Conservation (phyloP, 2,329 filamentous ascomycete genomes). For the Arthrobotrys sphaeroides region DNA sequence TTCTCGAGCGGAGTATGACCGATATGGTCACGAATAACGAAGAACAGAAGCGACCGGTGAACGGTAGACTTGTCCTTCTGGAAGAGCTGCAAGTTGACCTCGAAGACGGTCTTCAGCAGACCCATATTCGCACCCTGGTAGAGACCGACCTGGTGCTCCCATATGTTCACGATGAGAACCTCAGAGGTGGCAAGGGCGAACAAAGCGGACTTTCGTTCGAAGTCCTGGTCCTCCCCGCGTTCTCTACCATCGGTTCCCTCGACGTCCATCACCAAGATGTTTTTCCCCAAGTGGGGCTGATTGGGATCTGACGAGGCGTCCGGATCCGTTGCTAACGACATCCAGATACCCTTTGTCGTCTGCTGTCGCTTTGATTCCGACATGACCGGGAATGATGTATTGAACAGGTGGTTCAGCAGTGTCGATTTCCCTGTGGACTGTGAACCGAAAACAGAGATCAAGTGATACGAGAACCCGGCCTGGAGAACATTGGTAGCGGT, state of each 20-base stretch:
- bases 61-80: constrained; percentile 91
- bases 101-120: constrained; percentile 96
- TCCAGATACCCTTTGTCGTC: constrained; percentile 99
- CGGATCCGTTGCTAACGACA: constrained; percentile 90
- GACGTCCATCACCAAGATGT: constrained; percentile 99
- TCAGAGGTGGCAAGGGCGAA: constrained; percentile 98
- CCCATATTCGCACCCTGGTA: constrained; percentile 99
- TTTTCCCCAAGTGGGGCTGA: constrained; percentile 81
- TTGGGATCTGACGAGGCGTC: constrained; percentile 63
- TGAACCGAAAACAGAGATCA: constrained; percentile 98
- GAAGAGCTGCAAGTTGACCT: constrained; percentile 97
- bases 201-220: constrained; percentile 96
- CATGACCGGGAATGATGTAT: constrained; percentile 97
- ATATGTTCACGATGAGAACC: constrained; percentile 97
- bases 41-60: constrained; percentile 91
- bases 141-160: constrained; percentile 97
- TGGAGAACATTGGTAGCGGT: constrained; percentile 79
- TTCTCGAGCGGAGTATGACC: constrained; percentile 90
- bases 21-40: constrained; percentile 97
- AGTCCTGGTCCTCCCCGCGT: constrained; percentile 96
- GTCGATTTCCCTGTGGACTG: constrained; percentile 99
- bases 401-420: constrained; percentile 92
- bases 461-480: constrained; percentile 97
- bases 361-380: constrained; percentile 91
- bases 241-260: constrained; percentile 97